Percentiles rank a stretch among this genome's conserved stretches.
Conservation (phyloP, 192 early-diverging fungal species). For the Rhizophagus prolifer region DNA sequence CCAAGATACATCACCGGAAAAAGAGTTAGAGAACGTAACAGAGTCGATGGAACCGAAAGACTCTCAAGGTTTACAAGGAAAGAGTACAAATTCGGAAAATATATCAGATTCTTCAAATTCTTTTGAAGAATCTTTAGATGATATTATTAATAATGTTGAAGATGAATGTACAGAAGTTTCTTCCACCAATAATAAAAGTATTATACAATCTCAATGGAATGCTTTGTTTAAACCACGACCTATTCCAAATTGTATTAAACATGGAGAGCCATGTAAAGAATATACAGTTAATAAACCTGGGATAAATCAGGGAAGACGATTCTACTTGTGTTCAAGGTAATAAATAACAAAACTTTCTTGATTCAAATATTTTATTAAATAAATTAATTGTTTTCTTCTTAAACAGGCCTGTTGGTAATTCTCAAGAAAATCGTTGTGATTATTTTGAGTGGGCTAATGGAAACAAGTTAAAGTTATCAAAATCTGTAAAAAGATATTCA, state of each 20-base stretch:
- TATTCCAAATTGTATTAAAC: slow-evolving; percentile 60
- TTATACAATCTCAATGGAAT: slow-evolving; percentile 53
- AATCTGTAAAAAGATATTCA: background rate
- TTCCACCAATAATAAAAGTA: slow-evolving; percentile 1
- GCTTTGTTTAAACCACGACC: slow-evolving; percentile 47
- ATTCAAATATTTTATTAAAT: background rate
- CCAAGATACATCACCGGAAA: background rate
- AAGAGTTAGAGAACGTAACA: background rate
- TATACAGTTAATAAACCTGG: slow-evolving; percentile 69
- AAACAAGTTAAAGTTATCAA: background rate
- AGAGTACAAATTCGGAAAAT: background rate
- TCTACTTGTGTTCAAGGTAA: slow-evolving; percentile 65
- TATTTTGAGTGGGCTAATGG: slow-evolving; percentile 35
- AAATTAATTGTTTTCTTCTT: background rate
- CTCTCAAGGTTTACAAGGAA: background rate
- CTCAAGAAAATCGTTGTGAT: slow-evolving; percentile 31
- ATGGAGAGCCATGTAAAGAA: slow-evolving; percentile 62
- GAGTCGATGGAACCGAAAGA: no score
- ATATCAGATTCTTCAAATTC: background rate
- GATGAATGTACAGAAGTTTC: background rate
- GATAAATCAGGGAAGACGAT: slow-evolving; percentile 64
- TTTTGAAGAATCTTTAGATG: background rate
- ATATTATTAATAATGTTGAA: background rate
- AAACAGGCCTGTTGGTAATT: slow-evolving; percentile 32
- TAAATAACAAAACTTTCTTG: slow-evolving; percentile 28